These are phyloP conservation scores for Fragilariopsis cylindrus DNA, from an alignment of 108 stramenopile species.

Conservation along the genomic window DNA sequence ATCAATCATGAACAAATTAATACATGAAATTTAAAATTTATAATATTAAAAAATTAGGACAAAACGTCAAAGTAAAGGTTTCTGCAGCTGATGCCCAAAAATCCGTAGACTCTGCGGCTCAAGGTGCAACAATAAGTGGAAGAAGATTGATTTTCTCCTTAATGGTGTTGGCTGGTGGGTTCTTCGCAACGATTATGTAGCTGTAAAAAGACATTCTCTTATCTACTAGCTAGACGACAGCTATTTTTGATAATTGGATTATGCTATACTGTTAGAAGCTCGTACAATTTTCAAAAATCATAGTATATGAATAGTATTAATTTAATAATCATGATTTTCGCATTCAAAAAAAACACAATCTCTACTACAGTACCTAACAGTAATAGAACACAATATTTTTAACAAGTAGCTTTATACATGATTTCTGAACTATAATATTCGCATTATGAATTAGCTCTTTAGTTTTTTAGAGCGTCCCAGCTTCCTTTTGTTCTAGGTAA, in stretches of 20 bases:
- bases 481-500: conserved; percentile 70
- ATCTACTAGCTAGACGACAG: too few species aligned
- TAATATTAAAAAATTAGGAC: neutral
- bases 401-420: neutral
- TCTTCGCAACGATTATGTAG: neutral
- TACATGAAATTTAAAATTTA: too few species aligned
- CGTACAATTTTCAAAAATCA: conserved; percentile 9
- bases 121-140: too few species aligned
- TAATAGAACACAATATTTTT: too few species aligned
- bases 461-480: conserved; percentile 55
- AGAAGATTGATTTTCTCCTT: neutral
- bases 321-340: neutral
- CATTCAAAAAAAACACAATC: neutral
- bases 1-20: too few species aligned
- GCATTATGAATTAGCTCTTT: too few species aligned
- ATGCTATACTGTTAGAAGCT: neutral
- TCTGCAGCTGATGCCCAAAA: neutral
- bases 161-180: neutral
- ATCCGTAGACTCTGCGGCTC: too few species aligned
- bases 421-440: too few species aligned
- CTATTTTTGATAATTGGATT: too few species aligned
- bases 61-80: conserved; percentile 9
- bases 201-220: neutral
- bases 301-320: neutral
- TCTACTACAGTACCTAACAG: too few species aligned